Percentiles rank a stretch among this genome's conserved stretches.
Conservation (phyloP, 352 stramenopile genomes). For the Globisporangium radiosum region DNA sequence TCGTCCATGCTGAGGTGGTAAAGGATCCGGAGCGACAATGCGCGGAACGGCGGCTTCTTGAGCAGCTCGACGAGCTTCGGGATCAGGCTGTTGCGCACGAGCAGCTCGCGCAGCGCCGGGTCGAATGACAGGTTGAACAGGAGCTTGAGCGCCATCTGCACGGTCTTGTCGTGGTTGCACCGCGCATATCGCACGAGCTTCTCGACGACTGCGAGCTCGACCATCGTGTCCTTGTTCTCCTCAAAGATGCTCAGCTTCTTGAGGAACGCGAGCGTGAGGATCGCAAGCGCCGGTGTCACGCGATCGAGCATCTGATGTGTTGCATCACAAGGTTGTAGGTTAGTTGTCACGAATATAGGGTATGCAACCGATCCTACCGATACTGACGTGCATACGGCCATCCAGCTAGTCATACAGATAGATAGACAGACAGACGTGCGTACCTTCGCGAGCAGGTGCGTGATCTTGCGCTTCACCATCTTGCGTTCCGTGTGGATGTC, state of each 20-base stretch:
- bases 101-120: conserved; percentile 67
- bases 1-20: conserved; percentile 96
- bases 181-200: conserved; percentile 75
- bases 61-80: conserved; percentile 90
- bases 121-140: conserved; percentile 96
- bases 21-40: conserved; percentile 83
- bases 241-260: conserved; percentile 94
- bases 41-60: conserved; percentile 89
- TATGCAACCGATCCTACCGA: no score
- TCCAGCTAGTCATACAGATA: not conserved
- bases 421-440: not conserved
- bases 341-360: no score
- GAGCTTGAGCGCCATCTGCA: conserved; percentile 81
- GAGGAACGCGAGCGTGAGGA: conserved; percentile 88
- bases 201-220: conserved; percentile 71
- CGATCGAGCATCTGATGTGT: conserved; percentile 71
- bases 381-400: no score
- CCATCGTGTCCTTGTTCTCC: conserved; percentile 93
- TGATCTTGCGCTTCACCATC: conserved; percentile 93
- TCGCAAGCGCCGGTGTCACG: conserved; percentile 83
- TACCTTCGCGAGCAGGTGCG: conserved; percentile 75
- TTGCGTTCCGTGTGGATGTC: conserved; percentile 92
- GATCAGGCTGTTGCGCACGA: conserved; percentile 87
- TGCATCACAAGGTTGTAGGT: no score
- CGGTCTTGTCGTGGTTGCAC: conserved; percentile 82